Conservation (phyloP, 257 asterid genomes). For the Solanum lignicaule region DNA sequence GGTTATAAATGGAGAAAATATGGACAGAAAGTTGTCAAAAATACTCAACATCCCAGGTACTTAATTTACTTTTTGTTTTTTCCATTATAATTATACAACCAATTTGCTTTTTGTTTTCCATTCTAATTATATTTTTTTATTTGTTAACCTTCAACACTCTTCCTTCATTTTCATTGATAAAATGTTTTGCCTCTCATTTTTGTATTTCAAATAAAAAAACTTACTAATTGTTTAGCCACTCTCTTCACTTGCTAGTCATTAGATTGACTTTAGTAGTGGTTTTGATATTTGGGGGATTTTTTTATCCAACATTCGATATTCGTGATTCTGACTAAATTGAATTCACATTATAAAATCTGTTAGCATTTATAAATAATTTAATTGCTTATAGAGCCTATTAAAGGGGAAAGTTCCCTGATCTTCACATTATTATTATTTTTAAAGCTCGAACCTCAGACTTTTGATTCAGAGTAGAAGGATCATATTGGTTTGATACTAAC, state of each 20-base stretch:
- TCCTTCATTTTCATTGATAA: not conserved
- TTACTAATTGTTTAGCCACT: not conserved
- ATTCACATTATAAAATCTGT: not conserved
- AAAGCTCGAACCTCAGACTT: not conserved
- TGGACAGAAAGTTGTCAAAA: slow-evolving; percentile 94
- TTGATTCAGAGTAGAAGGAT: not conserved
- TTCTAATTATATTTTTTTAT: not conserved
- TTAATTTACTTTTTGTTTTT: not conserved
- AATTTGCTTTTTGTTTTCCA: not conserved
- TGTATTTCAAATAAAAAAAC: not conserved
- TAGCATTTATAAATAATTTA: not conserved
- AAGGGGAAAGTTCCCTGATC: not conserved
- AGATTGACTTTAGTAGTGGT: not conserved
- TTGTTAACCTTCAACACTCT: not conserved
- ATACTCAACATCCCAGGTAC: slow-evolving; percentile 94
- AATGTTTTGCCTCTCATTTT: not conserved
- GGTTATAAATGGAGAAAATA: slow-evolving; percentile 98
- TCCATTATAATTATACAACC: not conserved
- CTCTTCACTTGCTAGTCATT: not conserved
- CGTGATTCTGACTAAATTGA: not conserved
- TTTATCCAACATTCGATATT: not conserved
- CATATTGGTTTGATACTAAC: not conserved
- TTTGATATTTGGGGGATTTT: not conserved
- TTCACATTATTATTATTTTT: not conserved
- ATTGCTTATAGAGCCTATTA: not conserved